Base-by-base conservation (phyloP, 768 basidiomycete species). In the Hygrocybe punicea region DNA sequence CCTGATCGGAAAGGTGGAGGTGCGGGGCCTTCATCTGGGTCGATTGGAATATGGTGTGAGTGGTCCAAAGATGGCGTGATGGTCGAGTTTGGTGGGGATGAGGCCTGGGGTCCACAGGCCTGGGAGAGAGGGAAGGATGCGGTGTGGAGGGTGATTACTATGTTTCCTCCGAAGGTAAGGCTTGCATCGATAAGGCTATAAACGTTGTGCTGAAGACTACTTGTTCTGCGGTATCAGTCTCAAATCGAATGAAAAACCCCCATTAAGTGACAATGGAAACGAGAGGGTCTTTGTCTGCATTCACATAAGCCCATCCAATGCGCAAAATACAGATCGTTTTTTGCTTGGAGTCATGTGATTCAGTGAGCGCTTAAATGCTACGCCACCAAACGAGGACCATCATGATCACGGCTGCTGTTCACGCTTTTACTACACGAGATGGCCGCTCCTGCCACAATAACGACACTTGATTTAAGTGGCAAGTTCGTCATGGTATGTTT, bases 1-100 rank as follows among this genome's bases (percentile, higher is more conserved):
- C 95, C 95, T 6, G 83, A 83, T 65, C 79, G 91, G 59, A 98
- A 97, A 69, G 95, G 95, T 6, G 93, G 94, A 19, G 94, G 95
- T 1, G 76, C 84, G 8, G 91, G 91, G 1, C 91, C 91, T 11
- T 87, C 86, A 19, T 83, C 84, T 2, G 89, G 90, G 37, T 91
- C 88, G 33, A 89, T 96, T 62, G 87, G 86, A 25, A 92, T 96
- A 62, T 97, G 93, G 91, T 89, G 93, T 61, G 93, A 97, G 71
- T 97, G 93, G 94, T 78, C 84, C 24, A 80, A 75, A 62, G 81
- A 86, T 58, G 91, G 91, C 2, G 67, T 93, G 35, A 91, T 93
- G 89, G 81, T 91, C 11, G 91, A 93, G 64, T 91, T 91, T 67
- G 90, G 88, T 0, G 91, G 89, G 1, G 81, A 82, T 48, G 84